Evolutionary conservation across 192 early-diverging fungal genomes (phyloP).

Genomic region (Backusella morwellensis): DNA sequence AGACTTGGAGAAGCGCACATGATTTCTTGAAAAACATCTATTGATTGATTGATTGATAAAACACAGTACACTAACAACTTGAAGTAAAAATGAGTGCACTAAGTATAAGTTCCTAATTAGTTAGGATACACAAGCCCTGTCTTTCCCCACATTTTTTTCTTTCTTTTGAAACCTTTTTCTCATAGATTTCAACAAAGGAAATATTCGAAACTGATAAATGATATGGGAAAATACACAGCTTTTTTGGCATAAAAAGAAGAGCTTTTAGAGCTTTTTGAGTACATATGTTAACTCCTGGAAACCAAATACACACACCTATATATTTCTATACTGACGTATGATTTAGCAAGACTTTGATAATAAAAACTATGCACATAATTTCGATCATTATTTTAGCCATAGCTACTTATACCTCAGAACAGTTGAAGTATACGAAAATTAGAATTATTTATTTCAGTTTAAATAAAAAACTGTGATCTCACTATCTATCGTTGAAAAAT

Average conservation of each 20-base stretch:
- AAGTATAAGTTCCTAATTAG: not conserved
- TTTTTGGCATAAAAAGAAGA: not conserved
- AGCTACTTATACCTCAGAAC: no score
- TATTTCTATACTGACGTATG: no score
- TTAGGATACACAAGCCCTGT: not conserved
- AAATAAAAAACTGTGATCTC: no score
- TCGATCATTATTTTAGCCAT: no score
- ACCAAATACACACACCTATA: not conserved
- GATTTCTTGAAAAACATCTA: no score
- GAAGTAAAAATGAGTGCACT: not conserved
- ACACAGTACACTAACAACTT: not conserved
- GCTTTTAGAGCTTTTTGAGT: not conserved
- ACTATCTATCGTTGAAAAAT: no score
- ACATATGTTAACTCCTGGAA: not conserved
- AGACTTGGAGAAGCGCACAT: no score
- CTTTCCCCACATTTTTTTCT: not conserved
- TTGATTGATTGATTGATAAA: no score
- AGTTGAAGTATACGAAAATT: no score
- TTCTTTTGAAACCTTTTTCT: not conserved
- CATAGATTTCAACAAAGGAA: slow-evolving; percentile 1
- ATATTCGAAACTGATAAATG: not conserved
- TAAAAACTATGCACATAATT: no score
- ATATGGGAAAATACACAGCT: not conserved
- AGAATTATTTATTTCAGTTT: no score
- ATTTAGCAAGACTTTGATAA: no score